Evolutionary conservation across 2,329 filamentous ascomycete genomes (phyloP), one percentile per base, ranked within the genome.

Genomic region (Fusarium sp.): DNA sequence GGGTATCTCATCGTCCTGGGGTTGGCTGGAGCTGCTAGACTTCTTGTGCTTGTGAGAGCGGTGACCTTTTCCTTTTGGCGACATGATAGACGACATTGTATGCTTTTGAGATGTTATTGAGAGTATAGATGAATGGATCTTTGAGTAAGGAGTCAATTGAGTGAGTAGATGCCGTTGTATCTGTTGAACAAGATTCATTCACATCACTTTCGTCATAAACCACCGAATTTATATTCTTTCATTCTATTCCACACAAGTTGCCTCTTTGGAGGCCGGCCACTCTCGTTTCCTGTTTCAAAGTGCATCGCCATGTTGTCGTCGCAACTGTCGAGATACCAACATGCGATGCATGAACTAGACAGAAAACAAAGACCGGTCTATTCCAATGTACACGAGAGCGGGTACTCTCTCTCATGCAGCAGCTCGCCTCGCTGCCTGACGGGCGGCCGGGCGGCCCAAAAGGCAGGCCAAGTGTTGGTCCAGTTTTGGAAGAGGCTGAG

Each of bases 61-160:
- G 27, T 68, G 57, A 13, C 56, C 68, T 60, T 67, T 76, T 65
- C 64, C 68, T 60, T 67, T 76, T 64, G 62, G 63, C 2, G 76
- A 66, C 76, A 78, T 78, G 36, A 25, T 20, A 47, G 22, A 25
- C n/a, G 13, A 47, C 14, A 6, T 22, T 54, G 18, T 8, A 9
- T n/a, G 1, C 35, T 14, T 33, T 18, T 5, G 5, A n/a, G 35
- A 5, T 2, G 20, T 9, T 6, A 2, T 18, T 5, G 25, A 20
- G 29, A 13, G 16, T 20, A 11, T 18, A 8, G 8, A 13, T 61
- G 27, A 11, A 16, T 6, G 5, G 4, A 36, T n/a, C 18, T 20
- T 42, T 14, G 20, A 42, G 40, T 13, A 27, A n/a, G 14, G 54
- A 40, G 22, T 25, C 18, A 36, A 20, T 29, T 20, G 14, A 22